Evolutionary conservation across 139 green algal species (phyloP), one percentile per base, ranked within the genome.

Genomic region (Medakamo hakoo): DNA sequence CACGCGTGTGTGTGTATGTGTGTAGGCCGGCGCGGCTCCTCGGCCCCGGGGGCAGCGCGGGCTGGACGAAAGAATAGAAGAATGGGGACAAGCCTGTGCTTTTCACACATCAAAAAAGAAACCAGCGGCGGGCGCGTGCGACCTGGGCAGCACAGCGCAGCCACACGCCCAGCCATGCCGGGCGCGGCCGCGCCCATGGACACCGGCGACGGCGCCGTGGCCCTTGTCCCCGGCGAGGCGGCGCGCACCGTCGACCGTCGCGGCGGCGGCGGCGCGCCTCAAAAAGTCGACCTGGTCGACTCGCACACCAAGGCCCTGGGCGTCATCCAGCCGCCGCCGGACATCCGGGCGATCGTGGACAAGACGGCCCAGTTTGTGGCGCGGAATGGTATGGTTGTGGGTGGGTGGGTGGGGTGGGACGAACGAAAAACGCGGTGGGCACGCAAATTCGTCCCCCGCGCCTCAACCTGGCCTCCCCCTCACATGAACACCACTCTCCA

Each of bases 301-400:
- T 97, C 87, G 1, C 91, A 97, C 31, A 98, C 92, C 2, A 74
- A 84, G 25, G 83, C 80, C 0, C 87, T 98, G 23, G 92, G 92
- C 14, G 64, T 97, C 27, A 96, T 98, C 32, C 59, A 88, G 27
- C 92, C 92, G 28, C 92, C 92, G 1, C 88, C 88, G 9, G 92
- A 98, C 63, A 95, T 98, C 32, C 64, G 86, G 16, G 87, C 83
- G 19, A 97, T 98, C 68, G 81, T 94, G n/a, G 93, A 98, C 71
- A 99, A 99, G 67, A 98, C 93, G 16, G 92, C 93, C 9, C 73
- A 88, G 55, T 99, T 98, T 71, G 93, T 99, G 16, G 87, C 87
- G 0, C 87, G 86, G 57, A 95, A 98, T 73, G 93, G 93, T 86
- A 72, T 66, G 73, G 19, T 2, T 22, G 24, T 25, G 18, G n/a